Evolutionary conservation across 345 rosid genomes (phyloP).

Genomic region (Pseudoturritis turrita): DNA sequence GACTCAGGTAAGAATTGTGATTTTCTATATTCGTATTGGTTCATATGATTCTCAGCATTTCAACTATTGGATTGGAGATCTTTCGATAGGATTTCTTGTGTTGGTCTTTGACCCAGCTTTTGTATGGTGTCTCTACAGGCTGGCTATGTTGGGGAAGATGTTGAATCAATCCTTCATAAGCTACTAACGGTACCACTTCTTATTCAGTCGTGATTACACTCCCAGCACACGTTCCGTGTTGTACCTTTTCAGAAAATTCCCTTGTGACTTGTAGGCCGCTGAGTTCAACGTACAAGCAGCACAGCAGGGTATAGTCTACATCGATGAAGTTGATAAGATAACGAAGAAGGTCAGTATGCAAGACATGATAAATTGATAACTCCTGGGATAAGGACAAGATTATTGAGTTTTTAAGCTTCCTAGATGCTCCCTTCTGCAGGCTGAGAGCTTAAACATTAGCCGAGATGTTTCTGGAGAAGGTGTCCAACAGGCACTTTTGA

Average conservation of each 20-base stretch:
- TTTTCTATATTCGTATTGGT: not conserved
- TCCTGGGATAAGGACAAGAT: conserved; percentile 2
- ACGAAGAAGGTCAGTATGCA: conserved; percentile 69
- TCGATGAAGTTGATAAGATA: conserved; percentile 97
- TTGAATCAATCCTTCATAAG: conserved; percentile 88
- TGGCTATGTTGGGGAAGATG: conserved; percentile 98
- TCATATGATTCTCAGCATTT: not conserved
- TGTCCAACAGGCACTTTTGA: conserved; percentile 92
- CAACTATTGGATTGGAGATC: not conserved
- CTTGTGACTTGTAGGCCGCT: conserved; percentile 51
- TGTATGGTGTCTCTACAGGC: conserved; percentile 50
- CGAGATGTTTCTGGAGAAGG: conserved; percentile 99
- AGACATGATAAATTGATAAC: not conserved
- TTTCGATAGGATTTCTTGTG: not conserved
- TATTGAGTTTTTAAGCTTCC: not conserved
- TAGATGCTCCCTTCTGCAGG: conserved; percentile 47
- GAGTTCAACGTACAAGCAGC: conserved; percentile 96
- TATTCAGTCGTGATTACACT: not conserved
- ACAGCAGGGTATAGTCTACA: conserved; percentile 92
- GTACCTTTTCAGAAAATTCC: not conserved
- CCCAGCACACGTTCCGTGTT: not conserved
- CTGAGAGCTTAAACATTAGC: conserved; percentile 88
- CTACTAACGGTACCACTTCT: conserved; percentile 56
- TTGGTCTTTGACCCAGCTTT: conserved; percentile 1
- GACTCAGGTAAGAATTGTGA: conserved; percentile 60